Percentiles rank a stretch among this genome's conserved stretches.
Conservation (phyloP, 2,329 filamentous ascomycete genomes). For the Ophiostoma novo-ulmi region DNA sequence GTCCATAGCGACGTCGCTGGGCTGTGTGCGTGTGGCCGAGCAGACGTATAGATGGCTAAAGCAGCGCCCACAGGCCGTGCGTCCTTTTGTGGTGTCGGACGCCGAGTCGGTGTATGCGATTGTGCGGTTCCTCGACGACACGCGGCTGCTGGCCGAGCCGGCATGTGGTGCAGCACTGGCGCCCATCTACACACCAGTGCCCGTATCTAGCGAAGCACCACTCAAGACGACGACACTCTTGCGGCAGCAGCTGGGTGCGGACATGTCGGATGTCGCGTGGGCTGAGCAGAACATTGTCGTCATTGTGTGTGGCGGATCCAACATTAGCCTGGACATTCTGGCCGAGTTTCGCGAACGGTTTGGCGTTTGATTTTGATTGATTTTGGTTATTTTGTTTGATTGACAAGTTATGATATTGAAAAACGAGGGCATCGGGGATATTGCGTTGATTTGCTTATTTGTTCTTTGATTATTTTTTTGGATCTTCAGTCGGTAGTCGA, state of each 20-base stretch:
- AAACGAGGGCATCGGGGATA: not conserved
- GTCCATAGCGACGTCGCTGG: slow-evolving; percentile 65
- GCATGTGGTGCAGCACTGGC: slow-evolving; percentile 80
- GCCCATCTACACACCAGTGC: slow-evolving; percentile 50
- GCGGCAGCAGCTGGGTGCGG: slow-evolving; percentile 53
- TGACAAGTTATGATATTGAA: too few relatives aligned
- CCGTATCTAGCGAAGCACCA: not conserved
- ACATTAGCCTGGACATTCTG: slow-evolving; percentile 59
- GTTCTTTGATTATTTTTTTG: not conserved
- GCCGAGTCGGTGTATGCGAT: slow-evolving; percentile 75
- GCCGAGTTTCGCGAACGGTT: slow-evolving; percentile 52
- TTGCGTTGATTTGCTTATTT: not conserved
- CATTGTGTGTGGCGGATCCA: slow-evolving; percentile 75
- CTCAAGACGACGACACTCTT: slow-evolving; percentile 35
- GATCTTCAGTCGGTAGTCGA: not conserved
- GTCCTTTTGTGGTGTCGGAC: slow-evolving; percentile 62
- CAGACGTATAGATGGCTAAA: slow-evolving; percentile 54
- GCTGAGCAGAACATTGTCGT: slow-evolving; percentile 69
- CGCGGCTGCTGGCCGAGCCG: slow-evolving; percentile 73
- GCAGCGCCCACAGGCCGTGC: slow-evolving; percentile 39
- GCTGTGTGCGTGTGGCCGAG: slow-evolving; percentile 60
- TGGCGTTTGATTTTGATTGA: slow-evolving; percentile 30
- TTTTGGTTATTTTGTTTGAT: not conserved
- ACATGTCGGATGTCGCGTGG: slow-evolving; percentile 52
- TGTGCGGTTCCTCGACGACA: slow-evolving; percentile 73